A percentile compares a stretch with the other conserved stretches of the same genome.
Evolutionary conservation across 75 land plant genomes (phyloP).

Genomic region (Picea glauca): DNA sequence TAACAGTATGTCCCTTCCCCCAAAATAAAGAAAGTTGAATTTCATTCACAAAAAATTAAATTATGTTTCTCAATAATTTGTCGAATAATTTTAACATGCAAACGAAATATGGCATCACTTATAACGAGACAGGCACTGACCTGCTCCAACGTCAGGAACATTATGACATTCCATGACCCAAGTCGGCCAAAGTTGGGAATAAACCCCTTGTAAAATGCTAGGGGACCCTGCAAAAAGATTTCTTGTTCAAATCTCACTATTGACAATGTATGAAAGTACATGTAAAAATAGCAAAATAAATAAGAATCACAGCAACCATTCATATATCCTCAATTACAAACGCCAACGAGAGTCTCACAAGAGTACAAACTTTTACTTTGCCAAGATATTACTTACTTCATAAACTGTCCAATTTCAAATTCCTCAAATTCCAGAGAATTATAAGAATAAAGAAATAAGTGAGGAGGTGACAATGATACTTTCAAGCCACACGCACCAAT

Average conservation of each 20-base stretch:
- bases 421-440: no score
- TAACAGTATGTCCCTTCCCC: background rate
- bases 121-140: slow-evolving; percentile 26
- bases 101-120: background rate
- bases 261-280: background rate
- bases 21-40: background rate
- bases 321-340: background rate
- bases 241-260: background rate
- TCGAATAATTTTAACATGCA: background rate
- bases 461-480: background rate
- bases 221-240: slow-evolving; percentile 62
- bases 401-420: no score
- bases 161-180: slow-evolving; percentile 99
- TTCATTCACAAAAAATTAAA: background rate
- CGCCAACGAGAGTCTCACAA: no score
- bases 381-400: no score
- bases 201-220: slow-evolving; percentile 97
- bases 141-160: slow-evolving; percentile 99
- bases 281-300: background rate
- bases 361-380: no score
- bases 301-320: background rate
- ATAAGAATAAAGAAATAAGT: background rate
- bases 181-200: slow-evolving; percentile 94
- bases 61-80: background rate
- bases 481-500: background rate